Evolutionary conservation across 768 basidiomycete species (phyloP), one percentile per base, ranked within the genome.

Genomic region (Russula earlei): DNA sequence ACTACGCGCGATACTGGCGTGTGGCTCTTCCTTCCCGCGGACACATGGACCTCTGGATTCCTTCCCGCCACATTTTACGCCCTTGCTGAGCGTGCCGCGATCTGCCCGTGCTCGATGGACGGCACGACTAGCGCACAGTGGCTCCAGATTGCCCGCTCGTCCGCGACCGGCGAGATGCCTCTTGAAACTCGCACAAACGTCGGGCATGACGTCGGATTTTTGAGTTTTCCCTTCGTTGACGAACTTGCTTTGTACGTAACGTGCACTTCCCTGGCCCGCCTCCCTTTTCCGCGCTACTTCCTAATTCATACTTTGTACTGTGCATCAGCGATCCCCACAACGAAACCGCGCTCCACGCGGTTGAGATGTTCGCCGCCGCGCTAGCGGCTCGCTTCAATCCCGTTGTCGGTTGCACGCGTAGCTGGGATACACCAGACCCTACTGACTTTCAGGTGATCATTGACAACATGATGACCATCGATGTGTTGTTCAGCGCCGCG

Each of bases 401-500:
- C 3, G 66, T 72, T 4, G 84, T 85, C 29, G 84, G 84, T 17
- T 83, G 82, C 60, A 85, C 84, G 6, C 73, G 82, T n/a, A 83
- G 82, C 65, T 86, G 83, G 83, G 78, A 84, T 62, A 67, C 77
- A 1, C 44, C 75, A 2, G 77, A 82, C 63, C 77, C 82, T 5
- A 79, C 78, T 2, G 74, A 80, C 59, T 85, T 85, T 65, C 73
- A 74, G 65, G 84, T 86, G 48, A 85, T 87, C 66, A 85, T 86
- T 44, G 84, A 87, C 70, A 85, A 43, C 65, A 84, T 87, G 84
- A 85, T 87, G 82, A 87, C 83, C 62, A 75, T 87, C 19, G 83
- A 86, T 56, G 70, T 73, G 24, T 34, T 59, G 14, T 55, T 25
- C 45, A 1, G 3, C 14, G 34, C 47, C 6, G 78, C 74, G 40